Evolutionary conservation across 2,329 filamentous ascomycete genomes (phyloP).

Genomic region (Phyllosticta capitalensis): DNA sequence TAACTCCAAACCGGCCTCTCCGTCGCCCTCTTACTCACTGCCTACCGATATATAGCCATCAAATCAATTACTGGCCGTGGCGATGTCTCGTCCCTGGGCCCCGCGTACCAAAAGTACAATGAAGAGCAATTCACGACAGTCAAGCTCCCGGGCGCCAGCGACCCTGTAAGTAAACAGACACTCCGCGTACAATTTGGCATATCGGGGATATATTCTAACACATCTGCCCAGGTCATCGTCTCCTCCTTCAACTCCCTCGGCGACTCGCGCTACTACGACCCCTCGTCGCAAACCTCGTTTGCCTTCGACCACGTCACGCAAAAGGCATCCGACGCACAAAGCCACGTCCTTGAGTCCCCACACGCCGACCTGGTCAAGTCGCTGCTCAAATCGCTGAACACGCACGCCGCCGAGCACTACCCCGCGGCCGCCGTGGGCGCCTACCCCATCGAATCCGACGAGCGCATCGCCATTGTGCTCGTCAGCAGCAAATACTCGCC

Average conservation of each 20-base stretch:
- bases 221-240: slow-evolving; percentile 53
- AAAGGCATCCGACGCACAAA: slow-evolving; percentile 77
- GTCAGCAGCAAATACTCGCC: slow-evolving; percentile 97
- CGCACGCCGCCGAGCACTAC: slow-evolving; percentile 83
- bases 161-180: slow-evolving; percentile 47
- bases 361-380: slow-evolving; percentile 77
- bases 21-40: neutral
- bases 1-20: neutral
- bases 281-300: slow-evolving; percentile 80
- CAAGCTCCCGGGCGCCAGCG: slow-evolving; percentile 79
- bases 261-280: slow-evolving; percentile 78
- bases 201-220: neutral
- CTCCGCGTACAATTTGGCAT: neutral
- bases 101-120: slow-evolving; percentile 90
- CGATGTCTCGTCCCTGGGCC: slow-evolving; percentile 61
- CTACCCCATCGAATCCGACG: slow-evolving; percentile 69
- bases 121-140: slow-evolving; percentile 85
- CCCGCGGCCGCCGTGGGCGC: slow-evolving; percentile 71
- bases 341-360: slow-evolving; percentile 64
- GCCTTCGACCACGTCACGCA: slow-evolving; percentile 73
- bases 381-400: slow-evolving; percentile 63
- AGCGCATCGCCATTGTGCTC: slow-evolving; percentile 68
- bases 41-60: slow-evolving; percentile 55
- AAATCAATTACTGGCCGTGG: slow-evolving; percentile 67
- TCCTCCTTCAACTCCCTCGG: slow-evolving; percentile 79